Evolutionary conservation across 805 yeast genomes (phyloP).

Genomic region (Barnettozyma siamensis): DNA sequence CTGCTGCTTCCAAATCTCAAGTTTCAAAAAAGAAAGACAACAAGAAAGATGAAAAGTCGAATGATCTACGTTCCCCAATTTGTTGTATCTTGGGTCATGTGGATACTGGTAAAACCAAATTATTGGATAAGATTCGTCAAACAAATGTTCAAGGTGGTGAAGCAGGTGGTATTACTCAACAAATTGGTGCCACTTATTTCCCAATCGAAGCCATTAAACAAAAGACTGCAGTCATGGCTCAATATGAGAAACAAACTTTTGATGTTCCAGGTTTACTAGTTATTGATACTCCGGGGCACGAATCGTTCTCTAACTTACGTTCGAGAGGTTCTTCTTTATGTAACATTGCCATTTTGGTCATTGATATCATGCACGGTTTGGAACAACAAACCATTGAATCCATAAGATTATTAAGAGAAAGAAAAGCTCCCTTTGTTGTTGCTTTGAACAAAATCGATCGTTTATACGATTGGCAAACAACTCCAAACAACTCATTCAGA

Average conservation of each 20-base stretch:
- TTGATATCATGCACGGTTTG: constrained; percentile 98
- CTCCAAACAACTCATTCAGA: constrained; percentile 92
- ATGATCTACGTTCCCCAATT: constrained; percentile 92
- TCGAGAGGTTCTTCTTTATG: constrained; percentile 98
- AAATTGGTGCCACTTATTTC: constrained; percentile 99
- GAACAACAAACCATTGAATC: constrained; percentile 98
- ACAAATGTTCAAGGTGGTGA: constrained; percentile 99
- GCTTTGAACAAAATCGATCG: constrained; percentile 98
- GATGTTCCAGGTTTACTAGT: constrained; percentile 96
- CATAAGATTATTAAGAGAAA: constrained; percentile 82
- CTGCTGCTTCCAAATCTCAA: constrained; percentile 21
- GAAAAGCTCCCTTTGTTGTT: constrained; percentile 97
- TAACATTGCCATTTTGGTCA: constrained; percentile 97
- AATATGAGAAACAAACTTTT: constrained; percentile 75
- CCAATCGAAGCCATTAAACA: constrained; percentile 90
- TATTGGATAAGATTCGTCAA: constrained; percentile 94
- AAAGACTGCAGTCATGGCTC: constrained; percentile 88
- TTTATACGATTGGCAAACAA: constrained; percentile 88
- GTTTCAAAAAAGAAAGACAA: constrained; percentile 21
- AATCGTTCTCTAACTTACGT: constrained; percentile 95
- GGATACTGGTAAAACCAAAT: constrained; percentile 98
- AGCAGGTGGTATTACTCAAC: constrained; percentile 99
- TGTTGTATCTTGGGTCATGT: constrained; percentile 99
- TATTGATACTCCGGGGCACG: constrained; percentile 99
- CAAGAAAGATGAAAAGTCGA: constrained; percentile 25